Base-by-base conservation (phyloP, 2,329 filamentous ascomycete genomes). In the Fusarium foetens region DNA sequence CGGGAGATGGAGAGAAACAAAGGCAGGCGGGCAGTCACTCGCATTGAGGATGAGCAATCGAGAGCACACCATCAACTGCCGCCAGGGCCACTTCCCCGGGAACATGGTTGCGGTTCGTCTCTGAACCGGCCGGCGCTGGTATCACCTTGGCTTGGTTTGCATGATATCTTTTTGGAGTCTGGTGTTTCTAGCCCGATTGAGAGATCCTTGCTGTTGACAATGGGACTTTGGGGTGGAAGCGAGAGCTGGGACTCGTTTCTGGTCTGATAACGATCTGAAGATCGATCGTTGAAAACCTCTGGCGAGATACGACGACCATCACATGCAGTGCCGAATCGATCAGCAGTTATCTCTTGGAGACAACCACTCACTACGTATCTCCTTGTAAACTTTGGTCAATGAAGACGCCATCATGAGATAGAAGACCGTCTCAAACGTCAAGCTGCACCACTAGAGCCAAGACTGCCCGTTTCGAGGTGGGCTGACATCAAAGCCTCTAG, bases 61-160 rank as follows among this genome's bases (percentile, higher is more conserved):
- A 39, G 59, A 57, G 58, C 72, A 74, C 75, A 76, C 75, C 73
- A 76, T 67, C 58, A 65, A 52, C 39, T 74, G 33, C 61, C 70
- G 59, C 70, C 68, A 69, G 71, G 71, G 49, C 68, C 72, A 73
- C 74, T 70, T 75, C 72, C 66, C 70, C 72, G 63, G 63, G 58
- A 66, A 64, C 70, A 66, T 68, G 63, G 63, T 64, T 71, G 66
- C 66, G 43, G 57, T 54, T 73, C n/a, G 60, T 70, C 49, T 66
- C 59, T 63, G 51, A 49, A 63, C 55, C 36, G 49, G 64, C 55
- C 36, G 57, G 64, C 55, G 55, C 46, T 54, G 55, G 53, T 46
- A 62, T 51, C 62, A 73, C 59, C 51, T 68, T 68, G 54, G n/a
- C 46, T 68, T 61, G 58, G 25, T 63, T 63, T 59, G 65, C 54